Base-by-base conservation (phyloP, 257 asterid genomes). In the Przewalskia tangutica region DNA sequence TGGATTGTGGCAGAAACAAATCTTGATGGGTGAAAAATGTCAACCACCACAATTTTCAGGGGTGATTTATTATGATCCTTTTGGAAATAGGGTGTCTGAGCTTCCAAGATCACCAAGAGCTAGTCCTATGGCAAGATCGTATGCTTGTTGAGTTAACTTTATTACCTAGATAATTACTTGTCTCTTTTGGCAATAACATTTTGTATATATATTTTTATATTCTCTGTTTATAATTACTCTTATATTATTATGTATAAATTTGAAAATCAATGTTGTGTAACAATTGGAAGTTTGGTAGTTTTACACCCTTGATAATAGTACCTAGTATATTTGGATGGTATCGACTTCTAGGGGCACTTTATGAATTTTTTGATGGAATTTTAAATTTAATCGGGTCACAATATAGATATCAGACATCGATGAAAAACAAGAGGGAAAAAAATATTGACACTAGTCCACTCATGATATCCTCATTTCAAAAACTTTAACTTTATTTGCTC, bases 1-100 rank as follows among this genome's bases (percentile, higher is more conserved):
- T 42, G 97, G 97, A 11, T 56, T 94, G 85, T 94, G 97, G 98
- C 96, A 92, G 75, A 94, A 94, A 87, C 90, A 90, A 13, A 93
- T 93, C 32, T 70, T 93, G 93, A 91, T 93, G 96, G 97, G 97
- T 7, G 98, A 90, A 85, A 91, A 80, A 81, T 93, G 97, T 80
- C 91, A 91, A 79, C 97, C 98, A 51, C 98, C 93, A 27, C 91
- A 93, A 59, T 94, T 94, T 85, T 88, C 97, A 0, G 98, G 97
- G 46, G 96, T 89, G 0, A 85, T 92, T 62, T 91, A 89, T 48
- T 93, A 93, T 83, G 97, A 94, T 80, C 87, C 87, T 51, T 62
- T 82, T 58, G 98, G 97, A 7, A 92, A 94, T 56, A 86, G 90
- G 83, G 89, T 93, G 8, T 65, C 93, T 10, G 97, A 92, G 90